Evolutionary conservation across 495 filamentous ascomycete species (phyloP).

Genomic region (Ramalina intermedia): DNA sequence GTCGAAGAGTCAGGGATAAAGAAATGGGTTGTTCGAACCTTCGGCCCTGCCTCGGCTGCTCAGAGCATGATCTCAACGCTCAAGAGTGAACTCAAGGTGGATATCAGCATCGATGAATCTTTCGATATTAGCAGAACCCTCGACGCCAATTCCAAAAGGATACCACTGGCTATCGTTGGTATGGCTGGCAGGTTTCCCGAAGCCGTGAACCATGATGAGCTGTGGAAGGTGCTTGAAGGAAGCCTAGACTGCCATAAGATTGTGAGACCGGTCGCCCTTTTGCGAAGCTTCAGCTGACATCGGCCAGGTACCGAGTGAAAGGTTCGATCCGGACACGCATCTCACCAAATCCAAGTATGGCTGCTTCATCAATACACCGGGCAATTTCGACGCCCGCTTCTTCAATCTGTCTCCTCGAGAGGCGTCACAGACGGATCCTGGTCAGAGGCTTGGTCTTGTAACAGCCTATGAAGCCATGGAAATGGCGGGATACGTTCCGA

Average conservation of each 20-base stretch:
- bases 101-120: neutral
- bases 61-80: too few species aligned
- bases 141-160: constrained; percentile 19
- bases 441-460: constrained; percentile 21
- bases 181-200: constrained; percentile 63
- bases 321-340: constrained; percentile 67
- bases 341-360: constrained; percentile 69
- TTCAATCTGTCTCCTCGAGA: constrained; percentile 32
- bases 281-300: too few species aligned
- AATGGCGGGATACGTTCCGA: constrained; percentile 20
- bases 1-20: too few species aligned
- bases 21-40: too few species aligned
- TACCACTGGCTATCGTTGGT: constrained; percentile 50
- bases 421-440: constrained; percentile 25
- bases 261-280: too few species aligned
- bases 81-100: neutral
- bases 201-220: constrained; percentile 42
- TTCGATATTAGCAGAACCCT: neutral
- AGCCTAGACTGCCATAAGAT: constrained; percentile 39
- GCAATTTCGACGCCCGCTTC: constrained; percentile 25
- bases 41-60: too few species aligned
- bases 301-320: constrained; percentile 41
- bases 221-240: constrained; percentile 60
- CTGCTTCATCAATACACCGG: constrained; percentile 26
- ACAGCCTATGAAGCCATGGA: constrained; percentile 29